Percentiles rank a stretch among this genome's conserved stretches.
Evolutionary conservation across 345 rosid species (phyloP).

Genomic region (Diplotaxis tenuifolia): DNA sequence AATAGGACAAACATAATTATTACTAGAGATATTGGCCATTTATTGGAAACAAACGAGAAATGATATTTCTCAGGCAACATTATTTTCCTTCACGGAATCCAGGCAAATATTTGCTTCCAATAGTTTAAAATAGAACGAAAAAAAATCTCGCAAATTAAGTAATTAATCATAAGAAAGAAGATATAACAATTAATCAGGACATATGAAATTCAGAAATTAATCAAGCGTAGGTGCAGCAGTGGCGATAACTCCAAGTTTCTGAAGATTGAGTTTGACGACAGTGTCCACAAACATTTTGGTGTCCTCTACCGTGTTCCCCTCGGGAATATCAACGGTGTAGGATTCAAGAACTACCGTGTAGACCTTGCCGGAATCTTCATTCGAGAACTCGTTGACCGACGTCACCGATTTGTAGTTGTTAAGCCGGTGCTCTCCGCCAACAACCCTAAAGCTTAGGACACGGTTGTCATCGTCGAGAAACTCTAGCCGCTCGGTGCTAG

Average conservation of each 20-base stretch:
- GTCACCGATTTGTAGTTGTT: conserved; percentile 73
- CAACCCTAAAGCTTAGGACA: conserved; percentile 68
- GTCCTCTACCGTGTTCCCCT: conserved; percentile 71
- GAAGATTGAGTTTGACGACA: conserved; percentile 87
- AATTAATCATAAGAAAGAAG: background rate
- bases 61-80: background rate
- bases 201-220: conserved; percentile 9
- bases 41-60: conserved; percentile 3
- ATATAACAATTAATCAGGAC: background rate
- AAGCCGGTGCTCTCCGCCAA: conserved; percentile 84
- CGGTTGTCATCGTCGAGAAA: conserved; percentile 65
- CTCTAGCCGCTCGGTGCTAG: conserved; percentile 86
- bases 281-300: conserved; percentile 89
- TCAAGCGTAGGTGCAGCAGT: conserved; percentile 12
- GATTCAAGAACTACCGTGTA: conserved; percentile 79
- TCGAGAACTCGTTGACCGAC: conserved; percentile 62
- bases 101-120: background rate
- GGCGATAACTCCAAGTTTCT: conserved; percentile 70
- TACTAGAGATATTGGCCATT: background rate
- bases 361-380: conserved; percentile 32
- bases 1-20: background rate
- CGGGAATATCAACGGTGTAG: conserved; percentile 76
- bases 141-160: background rate
- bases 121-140: background rate
- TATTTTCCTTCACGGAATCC: background rate